Conservation (phyloP, 2,329 filamentous ascomycete genomes). For the Aspergillus nomiae region DNA sequence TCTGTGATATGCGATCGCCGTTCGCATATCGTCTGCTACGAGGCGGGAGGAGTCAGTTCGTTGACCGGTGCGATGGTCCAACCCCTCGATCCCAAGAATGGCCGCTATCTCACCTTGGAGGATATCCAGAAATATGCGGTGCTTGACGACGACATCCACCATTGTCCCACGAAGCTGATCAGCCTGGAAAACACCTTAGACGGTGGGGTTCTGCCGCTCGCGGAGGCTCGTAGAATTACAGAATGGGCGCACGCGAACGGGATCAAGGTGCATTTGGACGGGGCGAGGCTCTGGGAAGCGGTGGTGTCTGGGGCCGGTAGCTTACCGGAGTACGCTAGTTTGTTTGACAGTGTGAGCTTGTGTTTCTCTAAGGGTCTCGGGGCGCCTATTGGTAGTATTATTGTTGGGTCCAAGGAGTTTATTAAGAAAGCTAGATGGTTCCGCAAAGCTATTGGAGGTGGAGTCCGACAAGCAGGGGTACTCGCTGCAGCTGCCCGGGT, state of each 20-base stretch:
- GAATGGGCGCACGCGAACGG: slow-evolving; percentile 66
- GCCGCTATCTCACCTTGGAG: slow-evolving; percentile 71
- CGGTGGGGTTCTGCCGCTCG: slow-evolving; percentile 75
- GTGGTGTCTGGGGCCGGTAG: slow-evolving; percentile 69
- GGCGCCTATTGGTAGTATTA: slow-evolving; percentile 75
- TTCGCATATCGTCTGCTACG: slow-evolving; percentile 71
- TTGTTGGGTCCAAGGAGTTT: slow-evolving; percentile 62
- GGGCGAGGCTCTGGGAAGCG: slow-evolving; percentile 80
- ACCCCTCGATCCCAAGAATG: slow-evolving; percentile 69
- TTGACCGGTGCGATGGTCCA: slow-evolving; percentile 72
- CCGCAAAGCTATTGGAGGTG: slow-evolving; percentile 78
- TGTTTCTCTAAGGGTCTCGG: slow-evolving; percentile 84
- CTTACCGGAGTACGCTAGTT: slow-evolving; percentile 65
- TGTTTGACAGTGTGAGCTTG: slow-evolving; percentile 74
- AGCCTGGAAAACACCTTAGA: slow-evolving; percentile 83
- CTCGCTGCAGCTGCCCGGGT: slow-evolving; percentile 74
- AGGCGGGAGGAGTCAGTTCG: slow-evolving; percentile 68
- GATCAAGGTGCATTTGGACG: slow-evolving; percentile 75
- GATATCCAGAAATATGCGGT: slow-evolving; percentile 70
- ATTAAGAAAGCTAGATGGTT: slow-evolving; percentile 73
- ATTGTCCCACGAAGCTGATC: slow-evolving; percentile 78
- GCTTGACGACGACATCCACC: slow-evolving; percentile 68
- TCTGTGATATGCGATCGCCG: slow-evolving; percentile 77
- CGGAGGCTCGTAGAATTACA: slow-evolving; percentile 69
- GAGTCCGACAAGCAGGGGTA: slow-evolving; percentile 74